Conservation (phyloP, 306 rosid species). For the Vicia faba region DNA sequence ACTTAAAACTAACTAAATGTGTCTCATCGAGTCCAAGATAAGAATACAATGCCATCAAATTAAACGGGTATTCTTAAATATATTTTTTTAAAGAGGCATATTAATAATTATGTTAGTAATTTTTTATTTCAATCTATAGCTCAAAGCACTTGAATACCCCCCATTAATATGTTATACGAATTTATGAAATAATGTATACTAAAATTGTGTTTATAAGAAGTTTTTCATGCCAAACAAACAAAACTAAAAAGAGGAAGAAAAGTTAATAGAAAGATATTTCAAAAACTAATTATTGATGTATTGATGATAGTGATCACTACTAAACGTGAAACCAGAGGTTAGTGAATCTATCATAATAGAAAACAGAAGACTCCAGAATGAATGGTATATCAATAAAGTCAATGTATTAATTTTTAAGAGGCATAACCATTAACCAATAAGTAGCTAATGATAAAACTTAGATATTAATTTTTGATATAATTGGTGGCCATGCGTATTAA, state of each 20-base stretch:
- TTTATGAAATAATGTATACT: background rate
- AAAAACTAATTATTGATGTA: background rate
- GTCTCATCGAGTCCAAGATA: too few relatives aligned
- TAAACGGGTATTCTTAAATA: too few relatives aligned
- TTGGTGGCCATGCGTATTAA: conserved; percentile 34
- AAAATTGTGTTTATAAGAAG: background rate
- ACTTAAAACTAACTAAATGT: too few relatives aligned
- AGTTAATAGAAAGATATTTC: background rate
- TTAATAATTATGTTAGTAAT: too few relatives aligned
- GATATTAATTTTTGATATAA: conserved; percentile 21
- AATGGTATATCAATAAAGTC: conserved; percentile 30
- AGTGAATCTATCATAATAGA: background rate
- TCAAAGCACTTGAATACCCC: too few relatives aligned
- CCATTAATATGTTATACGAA: too few relatives aligned
- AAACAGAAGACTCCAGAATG: conserved; percentile 29
- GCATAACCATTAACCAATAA: background rate
- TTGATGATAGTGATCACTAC: background rate
- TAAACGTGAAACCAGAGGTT: background rate
- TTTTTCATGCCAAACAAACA: background rate
- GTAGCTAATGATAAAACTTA: conserved; percentile 14
- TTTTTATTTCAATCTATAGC: too few relatives aligned
- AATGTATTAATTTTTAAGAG: conserved; percentile 28
- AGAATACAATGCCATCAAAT: too few relatives aligned
- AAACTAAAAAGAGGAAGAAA: background rate
- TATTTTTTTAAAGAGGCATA: too few relatives aligned